A percentile compares a stretch with the other conserved stretches of the same genome.
phyloP scores from a whole-genome alignment of 768 basidiomycete genomes.

The Rhizopogon rudus region DNA sequence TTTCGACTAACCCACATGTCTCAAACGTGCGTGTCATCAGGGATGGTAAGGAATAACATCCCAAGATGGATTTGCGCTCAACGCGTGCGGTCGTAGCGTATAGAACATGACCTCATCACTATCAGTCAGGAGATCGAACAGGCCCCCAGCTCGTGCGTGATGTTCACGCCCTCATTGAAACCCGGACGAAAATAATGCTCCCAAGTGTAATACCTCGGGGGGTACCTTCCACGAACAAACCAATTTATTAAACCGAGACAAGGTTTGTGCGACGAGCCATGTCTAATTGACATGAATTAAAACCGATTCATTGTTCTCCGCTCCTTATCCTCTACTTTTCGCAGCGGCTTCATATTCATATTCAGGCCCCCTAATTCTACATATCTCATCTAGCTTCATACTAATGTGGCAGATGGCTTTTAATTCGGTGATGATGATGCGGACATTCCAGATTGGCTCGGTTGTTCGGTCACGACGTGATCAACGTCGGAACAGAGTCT shows the following conservation, averaged over 20 bases:
- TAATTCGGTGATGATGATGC: conserved; percentile 30
- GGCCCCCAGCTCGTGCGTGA: too few relatives aligned
- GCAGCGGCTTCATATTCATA: conserved; percentile 54
- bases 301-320: conserved; percentile 30
- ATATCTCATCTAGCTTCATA: not conserved
- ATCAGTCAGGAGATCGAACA: too few relatives aligned
- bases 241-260: not conserved
- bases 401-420: conserved; percentile 34
- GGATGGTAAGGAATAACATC: not conserved
- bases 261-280: not conserved
- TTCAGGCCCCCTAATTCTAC: not conserved
- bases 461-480: conserved; percentile 33
- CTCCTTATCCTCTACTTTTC: conserved; percentile 55
- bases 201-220: not conserved
- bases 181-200: not conserved
- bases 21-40: not conserved
- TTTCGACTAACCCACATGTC: too few relatives aligned
- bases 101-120: too few relatives aligned
- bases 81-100: not conserved
- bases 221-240: not conserved
- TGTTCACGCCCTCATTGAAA: not conserved
- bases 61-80: not conserved
- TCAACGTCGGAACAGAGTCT: too few relatives aligned
- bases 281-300: not conserved
- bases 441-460: conserved; percentile 55